Evolutionary conservation across 2,329 filamentous ascomycete genomes (phyloP).

Genomic region (Neocucurbitaria cava): DNA sequence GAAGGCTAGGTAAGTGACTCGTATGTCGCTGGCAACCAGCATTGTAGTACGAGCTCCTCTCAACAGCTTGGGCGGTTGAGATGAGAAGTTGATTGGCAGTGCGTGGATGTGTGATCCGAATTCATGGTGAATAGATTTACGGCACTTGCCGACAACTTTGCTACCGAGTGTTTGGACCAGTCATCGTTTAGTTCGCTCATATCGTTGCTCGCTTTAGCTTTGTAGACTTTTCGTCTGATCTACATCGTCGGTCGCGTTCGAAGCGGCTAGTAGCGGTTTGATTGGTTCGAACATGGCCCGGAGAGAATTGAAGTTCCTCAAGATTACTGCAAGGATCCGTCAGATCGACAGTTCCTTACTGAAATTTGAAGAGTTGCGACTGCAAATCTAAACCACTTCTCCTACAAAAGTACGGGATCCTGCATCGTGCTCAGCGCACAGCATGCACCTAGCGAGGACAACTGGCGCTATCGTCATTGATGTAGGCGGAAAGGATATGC

Average conservation of each 20-base stretch:
- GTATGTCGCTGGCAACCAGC: background rate
- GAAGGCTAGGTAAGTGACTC: background rate
- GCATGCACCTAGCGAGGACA: background rate
- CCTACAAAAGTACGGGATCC: background rate
- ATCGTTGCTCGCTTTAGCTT: background rate
- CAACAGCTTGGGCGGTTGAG: background rate
- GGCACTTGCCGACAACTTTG: background rate
- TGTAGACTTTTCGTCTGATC: background rate
- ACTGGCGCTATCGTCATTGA: background rate
- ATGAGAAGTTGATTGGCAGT: background rate
- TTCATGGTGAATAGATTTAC: background rate
- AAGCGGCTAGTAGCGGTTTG: background rate
- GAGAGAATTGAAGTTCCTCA: background rate
- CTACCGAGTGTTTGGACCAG: background rate
- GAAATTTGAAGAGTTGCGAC: background rate
- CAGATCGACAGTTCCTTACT: background rate
- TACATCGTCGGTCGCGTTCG: background rate
- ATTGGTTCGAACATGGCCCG: background rate
- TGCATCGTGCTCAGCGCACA: background rate
- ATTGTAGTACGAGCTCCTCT: background rate
- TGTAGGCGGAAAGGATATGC: background rate
- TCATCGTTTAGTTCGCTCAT: background rate
- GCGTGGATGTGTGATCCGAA: background rate
- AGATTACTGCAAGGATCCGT: background rate
- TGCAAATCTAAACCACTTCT: background rate